Evolutionary conservation across 257 asterid species (phyloP).

Genomic region (Nicotiana paniculata): DNA sequence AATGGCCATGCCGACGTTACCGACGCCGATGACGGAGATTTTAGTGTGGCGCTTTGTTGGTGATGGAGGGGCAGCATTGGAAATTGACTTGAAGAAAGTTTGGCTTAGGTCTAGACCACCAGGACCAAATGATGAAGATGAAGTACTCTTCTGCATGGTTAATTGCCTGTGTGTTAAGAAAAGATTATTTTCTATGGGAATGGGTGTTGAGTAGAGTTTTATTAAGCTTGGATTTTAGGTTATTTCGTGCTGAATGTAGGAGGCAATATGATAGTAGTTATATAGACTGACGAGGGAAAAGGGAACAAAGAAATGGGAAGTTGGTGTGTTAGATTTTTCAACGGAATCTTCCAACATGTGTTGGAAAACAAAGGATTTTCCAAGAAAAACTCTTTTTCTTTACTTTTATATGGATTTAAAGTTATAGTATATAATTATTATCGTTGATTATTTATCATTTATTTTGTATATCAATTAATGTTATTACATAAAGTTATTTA

Average conservation of each 20-base stretch:
- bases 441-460: no score
- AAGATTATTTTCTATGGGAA: neutral
- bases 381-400: neutral
- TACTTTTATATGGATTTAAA: no score
- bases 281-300: neutral
- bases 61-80: conserved; percentile 34
- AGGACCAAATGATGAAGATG: conserved; percentile 64
- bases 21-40: conserved; percentile 77
- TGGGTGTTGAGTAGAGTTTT: neutral
- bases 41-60: conserved; percentile 56
- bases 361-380: neutral
- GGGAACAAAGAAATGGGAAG: neutral
- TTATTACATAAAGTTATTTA: no score
- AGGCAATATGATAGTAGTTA: neutral
- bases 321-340: neutral
- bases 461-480: no score
- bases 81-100: conserved; percentile 54
- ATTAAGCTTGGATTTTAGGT: neutral
- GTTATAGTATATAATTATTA: no score
- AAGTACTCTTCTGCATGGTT: conserved; percentile 45
- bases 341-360: conserved; percentile 7
- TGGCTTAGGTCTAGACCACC: conserved; percentile 62
- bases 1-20: conserved; percentile 94
- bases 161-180: neutral
- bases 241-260: neutral